Evolutionary conservation across 2,329 filamentous ascomycete species (phyloP).

Genomic region (Ophiocordyceps sinensis): DNA sequence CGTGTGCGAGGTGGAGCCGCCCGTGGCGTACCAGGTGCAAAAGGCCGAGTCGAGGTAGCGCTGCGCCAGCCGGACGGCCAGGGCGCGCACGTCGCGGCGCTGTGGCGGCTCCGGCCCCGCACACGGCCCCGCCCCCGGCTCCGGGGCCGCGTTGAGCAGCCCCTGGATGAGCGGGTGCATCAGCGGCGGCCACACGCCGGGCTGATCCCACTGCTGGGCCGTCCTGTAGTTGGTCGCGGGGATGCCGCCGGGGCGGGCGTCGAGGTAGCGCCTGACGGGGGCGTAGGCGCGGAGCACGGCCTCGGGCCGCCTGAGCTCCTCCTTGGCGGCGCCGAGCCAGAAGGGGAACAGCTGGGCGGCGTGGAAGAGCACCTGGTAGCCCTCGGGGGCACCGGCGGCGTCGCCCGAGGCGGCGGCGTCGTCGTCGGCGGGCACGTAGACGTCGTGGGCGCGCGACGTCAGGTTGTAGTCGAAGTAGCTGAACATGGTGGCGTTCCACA

Average conservation of each 20-base stretch:
- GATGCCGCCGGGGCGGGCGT: slow-evolving; percentile 38
- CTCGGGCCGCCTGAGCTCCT: slow-evolving; percentile 40
- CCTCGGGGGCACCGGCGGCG: slow-evolving; percentile 29
- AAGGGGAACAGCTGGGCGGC: slow-evolving; percentile 52
- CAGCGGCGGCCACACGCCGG: slow-evolving; percentile 55
- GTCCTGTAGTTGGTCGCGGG: slow-evolving; percentile 46
- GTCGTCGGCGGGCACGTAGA: slow-evolving; percentile 35
- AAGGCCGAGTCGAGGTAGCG: slow-evolving; percentile 54
- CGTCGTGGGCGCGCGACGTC: slow-evolving; percentile 39
- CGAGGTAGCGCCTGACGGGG: slow-evolving; percentile 38
- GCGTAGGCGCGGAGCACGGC: slow-evolving; percentile 39
- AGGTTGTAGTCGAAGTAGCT: slow-evolving; percentile 59
- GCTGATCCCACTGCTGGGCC: slow-evolving; percentile 56
- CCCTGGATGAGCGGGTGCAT: slow-evolving; percentile 50
- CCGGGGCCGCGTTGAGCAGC: slow-evolving; percentile 43
- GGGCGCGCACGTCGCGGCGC: slow-evolving; percentile 24
- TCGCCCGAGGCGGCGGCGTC: slow-evolving; percentile 18
- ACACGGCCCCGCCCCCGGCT: too few relatives aligned
- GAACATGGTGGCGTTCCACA: slow-evolving; percentile 50
- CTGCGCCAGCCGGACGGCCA: slow-evolving; percentile 46
- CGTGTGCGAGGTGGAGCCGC: slow-evolving; percentile 40
- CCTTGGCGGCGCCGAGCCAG: slow-evolving; percentile 51
- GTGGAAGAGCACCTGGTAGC: slow-evolving; percentile 42
- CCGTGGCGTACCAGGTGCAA: slow-evolving; percentile 56
- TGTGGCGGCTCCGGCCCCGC: too few relatives aligned